A percentile compares a stretch with the other conserved stretches of the same genome.
phyloP scores from a whole-genome alignment of 1,284 basidiomycete genomes.

The Melampsora larici-populina region DNA sequence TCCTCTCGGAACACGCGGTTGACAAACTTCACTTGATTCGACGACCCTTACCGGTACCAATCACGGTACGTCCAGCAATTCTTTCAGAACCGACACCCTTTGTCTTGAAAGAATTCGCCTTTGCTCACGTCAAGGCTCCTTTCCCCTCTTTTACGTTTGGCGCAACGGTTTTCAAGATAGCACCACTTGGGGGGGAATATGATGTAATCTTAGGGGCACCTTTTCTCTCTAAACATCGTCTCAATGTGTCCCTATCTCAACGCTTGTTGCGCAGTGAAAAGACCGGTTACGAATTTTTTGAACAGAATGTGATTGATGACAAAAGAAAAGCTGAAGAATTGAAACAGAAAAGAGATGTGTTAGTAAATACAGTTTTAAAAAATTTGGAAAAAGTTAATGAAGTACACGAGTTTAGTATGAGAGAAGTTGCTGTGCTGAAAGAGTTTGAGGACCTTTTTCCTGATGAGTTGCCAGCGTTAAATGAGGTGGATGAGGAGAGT shows the following conservation, averaged over 20 bases:
- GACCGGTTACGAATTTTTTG: neutral
- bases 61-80: too few relatives aligned
- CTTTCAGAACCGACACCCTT: too few relatives aligned
- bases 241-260: neutral
- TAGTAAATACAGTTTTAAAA: neutral
- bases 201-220: too few relatives aligned
- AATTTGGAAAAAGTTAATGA: neutral
- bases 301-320: neutral
- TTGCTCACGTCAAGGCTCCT: neutral
- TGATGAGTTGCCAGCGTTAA: neutral
- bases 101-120: neutral
- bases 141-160: neutral
- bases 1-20: too few relatives aligned
- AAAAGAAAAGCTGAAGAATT: neutral
- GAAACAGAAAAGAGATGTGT: too few relatives aligned
- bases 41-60: too few relatives aligned
- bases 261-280: neutral
- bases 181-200: too few relatives aligned
- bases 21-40: too few relatives aligned
- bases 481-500: neutral
- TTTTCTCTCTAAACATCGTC: neutral
- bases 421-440: neutral
- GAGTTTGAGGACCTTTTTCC: too few relatives aligned
- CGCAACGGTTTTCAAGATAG: neutral
- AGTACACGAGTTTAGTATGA: neutral